Base-by-base conservation (phyloP, 495 filamentous ascomycete genomes). In the Penicillium paradoxum region DNA sequence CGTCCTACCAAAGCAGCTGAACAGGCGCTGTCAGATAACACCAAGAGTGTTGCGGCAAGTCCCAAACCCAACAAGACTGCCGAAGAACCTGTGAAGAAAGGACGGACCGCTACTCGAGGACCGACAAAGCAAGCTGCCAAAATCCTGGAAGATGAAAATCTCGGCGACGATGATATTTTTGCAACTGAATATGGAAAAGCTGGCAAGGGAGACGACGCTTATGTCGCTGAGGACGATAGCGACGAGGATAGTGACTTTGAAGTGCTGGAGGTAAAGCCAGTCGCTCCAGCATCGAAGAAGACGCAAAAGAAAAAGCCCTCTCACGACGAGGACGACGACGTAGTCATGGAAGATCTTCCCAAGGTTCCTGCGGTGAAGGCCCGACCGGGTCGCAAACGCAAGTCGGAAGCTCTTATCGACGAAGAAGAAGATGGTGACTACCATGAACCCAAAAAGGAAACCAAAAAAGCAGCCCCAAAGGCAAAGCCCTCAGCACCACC, bases 151-250 rank as follows among this genome's bases (percentile, higher is more conserved):
- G 74, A 77, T 32, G 85, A 85, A 45, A 81, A 75, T n/a, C 80
- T 87, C 47, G 86, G 77, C 5, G 83, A 76, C 11, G 87, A 90
- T 52, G 87, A 91, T 57, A 86, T 90, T 14, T 87, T 85, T 62
- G 82, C 81, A 1, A 79, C 81, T 0, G 84, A 86, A 43, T 81
- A 79, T 50, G 70, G 71, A 43, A 88, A 83, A 54, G 65, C 56
- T 34, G 67, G 79, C 33, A 85, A 82, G 62, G 81, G 81, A 37
- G 83, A 85, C 48, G 86, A 88, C 57, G 83, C 86, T 58, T 86
- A 85, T 40, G 84, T 88, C 30, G 78, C 73, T 22, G 83, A 83
- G 49, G 79, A 81, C 32, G 81, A 83, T 30, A 80, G 75, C 47
- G 77, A 83, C 33, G 78, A 82, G 30, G 83, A 76, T 44, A 72